Evolutionary conservation across 371 early-diverging fungal species (phyloP).

Genomic region (Syncephalis plumigaleata): DNA sequence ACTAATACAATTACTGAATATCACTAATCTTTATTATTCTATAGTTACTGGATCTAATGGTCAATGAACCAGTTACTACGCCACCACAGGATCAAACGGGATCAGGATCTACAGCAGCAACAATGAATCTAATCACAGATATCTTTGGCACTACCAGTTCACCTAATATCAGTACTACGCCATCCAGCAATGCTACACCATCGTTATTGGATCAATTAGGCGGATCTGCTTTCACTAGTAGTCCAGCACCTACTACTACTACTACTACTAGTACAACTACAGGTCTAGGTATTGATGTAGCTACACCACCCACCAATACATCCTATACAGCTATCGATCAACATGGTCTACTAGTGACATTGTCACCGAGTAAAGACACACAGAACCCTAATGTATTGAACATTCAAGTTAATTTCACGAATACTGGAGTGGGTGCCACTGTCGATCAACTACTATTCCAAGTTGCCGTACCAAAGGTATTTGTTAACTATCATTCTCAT

Average conservation of each 20-base stretch:
- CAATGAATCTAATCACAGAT: too few relatives aligned
- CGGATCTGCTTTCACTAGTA: too few relatives aligned
- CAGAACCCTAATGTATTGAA: conserved; percentile 34
- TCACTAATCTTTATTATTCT: too few relatives aligned
- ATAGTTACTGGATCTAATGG: too few relatives aligned
- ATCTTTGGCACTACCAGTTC: background rate
- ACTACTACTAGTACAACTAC: too few relatives aligned
- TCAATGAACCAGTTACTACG: too few relatives aligned
- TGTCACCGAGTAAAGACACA: conserved; percentile 43
- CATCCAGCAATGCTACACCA: background rate
- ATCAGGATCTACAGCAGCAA: too few relatives aligned
- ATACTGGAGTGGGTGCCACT: conserved; percentile 26
- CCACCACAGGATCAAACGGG: too few relatives aligned
- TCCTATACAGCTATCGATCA: conserved; percentile 52
- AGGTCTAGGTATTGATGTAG: too few relatives aligned
- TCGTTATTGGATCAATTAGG: background rate
- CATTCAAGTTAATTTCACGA: conserved; percentile 50
- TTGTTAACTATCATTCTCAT: background rate
- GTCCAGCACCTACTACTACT: too few relatives aligned
- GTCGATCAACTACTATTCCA: conserved; percentile 59
- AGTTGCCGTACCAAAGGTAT: conserved; percentile 77
- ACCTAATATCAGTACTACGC: too few relatives aligned
- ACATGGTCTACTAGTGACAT: conserved; percentile 49
- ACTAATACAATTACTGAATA: too few relatives aligned
- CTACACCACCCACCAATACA: background rate